Base-by-base conservation (phyloP, 129 eudicot species). In the Centrapalus pauciflorus region DNA sequence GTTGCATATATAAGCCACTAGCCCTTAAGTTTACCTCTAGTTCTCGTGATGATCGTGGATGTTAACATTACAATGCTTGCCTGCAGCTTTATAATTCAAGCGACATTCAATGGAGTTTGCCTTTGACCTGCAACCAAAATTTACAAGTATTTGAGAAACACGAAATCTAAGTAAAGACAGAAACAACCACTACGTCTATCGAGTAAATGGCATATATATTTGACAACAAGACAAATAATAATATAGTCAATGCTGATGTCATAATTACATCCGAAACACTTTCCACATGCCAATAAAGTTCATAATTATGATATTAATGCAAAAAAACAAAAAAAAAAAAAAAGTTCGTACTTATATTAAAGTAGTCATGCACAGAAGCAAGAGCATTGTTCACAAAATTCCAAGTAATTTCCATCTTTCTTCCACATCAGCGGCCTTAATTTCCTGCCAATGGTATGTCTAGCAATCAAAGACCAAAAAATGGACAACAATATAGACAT, bases 241-340 rank as follows among this genome's bases (percentile, higher is more conserved):
- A 45, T 70, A 59, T 59, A 40, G 57, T 12, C 23, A 58, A 45
- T 9, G 76, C 61, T 59, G 76, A 71, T 71, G 61, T 71, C 68
- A 71, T 61, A 29, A 61, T 32, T 48, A 49, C 62, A 14, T 35
- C 14, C 41, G 25, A 48, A 49, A 19, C 21, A 52, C 4, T 4
- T 11, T 60, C 29, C 38, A 48, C 21, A 30, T 49, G 69, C 51
- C 37, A 45, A 30, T 71, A 71, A 55, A 55, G 61, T 26, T 55
- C 33, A 55, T 55, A 19, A 26, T 14, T 13, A 20, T 58, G 61
- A 24, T 23, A 19, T 48, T 60, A 46, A 61, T 48, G 50, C 54
- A 4, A 25, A 11, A 24, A 67, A 55, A n/a, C 23, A 24, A 67
- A 55, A n/a, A 25, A 52, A 67, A 49, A 24, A 52, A 13, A 46